Evolutionary conservation across 1,284 basidiomycete genomes (phyloP).

Genomic region (Entoloma clypeatum): DNA sequence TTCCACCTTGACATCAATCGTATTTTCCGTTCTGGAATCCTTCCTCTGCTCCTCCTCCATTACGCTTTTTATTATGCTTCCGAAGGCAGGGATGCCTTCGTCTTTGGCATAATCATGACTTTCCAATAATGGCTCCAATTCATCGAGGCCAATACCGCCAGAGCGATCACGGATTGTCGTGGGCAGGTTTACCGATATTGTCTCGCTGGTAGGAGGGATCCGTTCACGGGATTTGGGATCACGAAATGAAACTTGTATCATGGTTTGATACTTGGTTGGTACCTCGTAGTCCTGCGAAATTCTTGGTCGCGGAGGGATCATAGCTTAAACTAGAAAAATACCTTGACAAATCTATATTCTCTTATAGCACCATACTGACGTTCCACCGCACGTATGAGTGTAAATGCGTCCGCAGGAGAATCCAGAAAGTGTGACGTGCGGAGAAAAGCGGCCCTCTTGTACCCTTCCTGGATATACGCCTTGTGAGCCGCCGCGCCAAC

Average conservation of each 20-base stretch:
- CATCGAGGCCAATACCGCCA: slow-evolving; percentile 33
- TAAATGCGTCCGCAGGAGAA: slow-evolving; percentile 45
- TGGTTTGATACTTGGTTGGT: slow-evolving; percentile 35
- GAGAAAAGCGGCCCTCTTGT: slow-evolving; percentile 30
- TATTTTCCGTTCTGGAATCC: slow-evolving; percentile 10
- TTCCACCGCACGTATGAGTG: slow-evolving; percentile 52
- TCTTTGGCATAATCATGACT: slow-evolving; percentile 15
- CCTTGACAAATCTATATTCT: slow-evolving; percentile 45
- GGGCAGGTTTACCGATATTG: slow-evolving; percentile 25
- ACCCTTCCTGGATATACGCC: slow-evolving; percentile 2
- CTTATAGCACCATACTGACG: slow-evolving; percentile 50
- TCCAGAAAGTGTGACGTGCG: slow-evolving; percentile 35
- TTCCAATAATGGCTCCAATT: slow-evolving; percentile 26
- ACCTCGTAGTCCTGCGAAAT: slow-evolving; percentile 45
- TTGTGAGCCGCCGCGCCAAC: background rate
- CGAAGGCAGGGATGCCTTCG: slow-evolving; percentile 7
- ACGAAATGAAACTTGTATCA: slow-evolving; percentile 42
- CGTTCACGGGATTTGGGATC: slow-evolving; percentile 36
- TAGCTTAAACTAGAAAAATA: slow-evolving; percentile 23
- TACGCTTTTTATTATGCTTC: slow-evolving; percentile 14
- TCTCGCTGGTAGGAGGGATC: slow-evolving; percentile 26
- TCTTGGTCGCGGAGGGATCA: background rate
- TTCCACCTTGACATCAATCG: slow-evolving; percentile 23
- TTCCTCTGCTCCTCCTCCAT: slow-evolving; percentile 9
- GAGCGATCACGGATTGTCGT: slow-evolving; percentile 16